These are phyloP conservation scores for Geranomyces michiganensis DNA, from an alignment of 192 early-diverging fungal genomes.

Conservation along the genomic window DNA sequence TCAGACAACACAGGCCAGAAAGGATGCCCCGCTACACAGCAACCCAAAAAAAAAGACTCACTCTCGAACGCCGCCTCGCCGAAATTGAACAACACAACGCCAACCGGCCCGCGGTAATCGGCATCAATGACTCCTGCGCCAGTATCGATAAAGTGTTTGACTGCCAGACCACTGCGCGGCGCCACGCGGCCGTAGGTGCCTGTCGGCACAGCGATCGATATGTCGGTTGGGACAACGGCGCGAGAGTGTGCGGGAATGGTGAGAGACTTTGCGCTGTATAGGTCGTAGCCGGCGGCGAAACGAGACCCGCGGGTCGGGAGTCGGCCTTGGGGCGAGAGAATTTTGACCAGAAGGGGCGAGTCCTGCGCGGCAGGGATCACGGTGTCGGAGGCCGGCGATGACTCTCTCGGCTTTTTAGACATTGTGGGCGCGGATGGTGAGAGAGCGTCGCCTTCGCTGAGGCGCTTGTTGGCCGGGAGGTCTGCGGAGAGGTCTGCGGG, in stretches of 20 bases:
- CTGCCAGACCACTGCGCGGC: slow-evolving; percentile 87
- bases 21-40: slow-evolving; percentile 5
- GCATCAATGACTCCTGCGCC: slow-evolving; percentile 92
- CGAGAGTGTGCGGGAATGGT: slow-evolving; percentile 77
- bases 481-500: no score
- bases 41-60: slow-evolving; percentile 28
- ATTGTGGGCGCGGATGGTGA: no score
- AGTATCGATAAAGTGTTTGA: slow-evolving; percentile 86
- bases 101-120: slow-evolving; percentile 87
- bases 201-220: slow-evolving; percentile 79
- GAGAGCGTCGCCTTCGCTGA: no score
- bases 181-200: slow-evolving; percentile 96
- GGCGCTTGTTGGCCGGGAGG: not conserved
- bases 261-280: slow-evolving; percentile 59
- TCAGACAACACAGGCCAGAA: not conserved
- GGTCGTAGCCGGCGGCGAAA: slow-evolving; percentile 91
- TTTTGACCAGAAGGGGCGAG: slow-evolving; percentile 68
- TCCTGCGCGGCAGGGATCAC: not conserved
- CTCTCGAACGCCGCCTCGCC: slow-evolving; percentile 64
- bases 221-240: slow-evolving; percentile 81
- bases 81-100: slow-evolving; percentile 91
- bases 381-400: not conserved
- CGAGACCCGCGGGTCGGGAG: slow-evolving; percentile 81
- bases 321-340: slow-evolving; percentile 68
- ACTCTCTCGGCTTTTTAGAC: no score